Base-by-base conservation (phyloP, 192 early-diverging fungal species). In the Backusella mclennaniae region DNA sequence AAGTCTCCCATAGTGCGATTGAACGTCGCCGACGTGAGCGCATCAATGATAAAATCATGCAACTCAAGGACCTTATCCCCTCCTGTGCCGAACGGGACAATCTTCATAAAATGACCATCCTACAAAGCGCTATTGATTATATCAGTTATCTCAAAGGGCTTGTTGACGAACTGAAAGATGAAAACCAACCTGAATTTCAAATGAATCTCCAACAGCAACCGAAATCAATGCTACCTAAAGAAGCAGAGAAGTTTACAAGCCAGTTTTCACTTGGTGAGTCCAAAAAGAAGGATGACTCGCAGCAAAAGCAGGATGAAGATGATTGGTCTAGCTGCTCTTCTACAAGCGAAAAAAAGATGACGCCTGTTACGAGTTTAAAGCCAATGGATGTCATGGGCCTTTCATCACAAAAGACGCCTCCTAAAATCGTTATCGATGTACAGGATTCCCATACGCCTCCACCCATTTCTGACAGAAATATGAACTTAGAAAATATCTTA, bases 21-120 rank as follows among this genome's bases (percentile, higher is more conserved):
- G 96, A 97, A 81, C 86, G 94, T 4, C 84, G 91, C 46, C 90
- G 95, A 42, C 91, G 96, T 31, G 94, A 96, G 73, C 87, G 92
- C 33, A 97, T 93, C 77, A 97, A 97, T 79, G 90, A 91, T 71
- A 90, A 93, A 79, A 92, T 97, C 35, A 75, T 90, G 46, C 88
- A 93, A 59, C 87, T 97, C 36, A 92, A 92, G 80, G 77, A 83
- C 33, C 82, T 96, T 6, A 89, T 95, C 19, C 94, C 95, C 2
- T 73, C 86, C 15, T 93, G 92, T 77, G 82, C 85, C 1, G 85
- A 89, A 68, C 87, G 87, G 76, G 89, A 90, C 52, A 86, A 89
- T 70, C 78, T 93, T 11, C 91, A 94, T 80, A 94, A 94, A 81
- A 83, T 94, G 46, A 84, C 80, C 29, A 90, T 94, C 39, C 82